Evolutionary conservation across 2,329 filamentous ascomycete species (phyloP), one percentile per base, ranked within the genome.

Genomic region (Diaporthe ilicicola): DNA sequence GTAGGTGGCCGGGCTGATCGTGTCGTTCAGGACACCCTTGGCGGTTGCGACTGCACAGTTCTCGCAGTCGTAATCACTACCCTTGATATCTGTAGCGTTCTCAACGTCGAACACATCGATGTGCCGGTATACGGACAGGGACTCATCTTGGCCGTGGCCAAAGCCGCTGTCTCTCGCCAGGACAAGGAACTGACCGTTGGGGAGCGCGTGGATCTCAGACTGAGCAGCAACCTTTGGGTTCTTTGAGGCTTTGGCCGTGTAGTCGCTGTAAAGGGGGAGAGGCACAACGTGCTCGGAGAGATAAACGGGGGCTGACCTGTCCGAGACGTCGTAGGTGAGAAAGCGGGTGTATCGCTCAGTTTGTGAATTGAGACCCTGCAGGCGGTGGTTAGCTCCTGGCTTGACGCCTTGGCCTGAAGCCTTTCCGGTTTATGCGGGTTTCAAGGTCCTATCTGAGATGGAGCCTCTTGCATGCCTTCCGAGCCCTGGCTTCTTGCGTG

Each of bases 71-170:
- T 82, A 82, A 1, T 71, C 72, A 0, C 59, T 27, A 3, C 84
- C 85, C 74, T 86, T 88, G 76, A 93, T 83, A 78, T 93, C 85
- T 0, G 91, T 92, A 1, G 89, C 88, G 0, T 78, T 77, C 15
- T 84, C 83, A 62, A 93, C 87, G 77, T 92, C 90, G 73, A 94
- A 89, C 12, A 94, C 81, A 77, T 94, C 92, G 6, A 90, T 87
- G 72, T 93, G 90, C 62, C 92, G 88, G 80, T 94, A 94, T 4
- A 88, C 77, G 2, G 89, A 91, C 46, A 82, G 77, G 0, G 87
- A 84, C 7, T 82, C 79, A 3, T 81, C 79, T 74, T 87, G 83
- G 0, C 90, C 91, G 71, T 86, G 87, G 0, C 92, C 92, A 19
- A 85, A 86, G 59, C 81, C 82, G 0, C 86, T 88, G 78, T 94